Percentiles rank a stretch among this genome's conserved stretches.
Conservation (phyloP, 1,284 basidiomycete species). For the Acaromyces ingoldii region DNA sequence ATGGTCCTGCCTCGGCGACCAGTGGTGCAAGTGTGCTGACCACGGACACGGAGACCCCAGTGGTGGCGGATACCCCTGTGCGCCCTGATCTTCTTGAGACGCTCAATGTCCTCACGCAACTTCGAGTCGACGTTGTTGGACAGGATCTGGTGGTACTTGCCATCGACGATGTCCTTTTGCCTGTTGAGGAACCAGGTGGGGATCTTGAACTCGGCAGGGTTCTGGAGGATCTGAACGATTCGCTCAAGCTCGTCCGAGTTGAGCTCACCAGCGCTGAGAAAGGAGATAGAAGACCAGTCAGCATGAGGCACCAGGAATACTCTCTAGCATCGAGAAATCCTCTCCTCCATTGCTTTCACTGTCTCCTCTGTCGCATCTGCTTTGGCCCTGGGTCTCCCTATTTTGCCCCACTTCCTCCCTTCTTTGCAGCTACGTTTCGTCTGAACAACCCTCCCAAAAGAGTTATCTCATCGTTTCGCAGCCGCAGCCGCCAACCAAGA, state of each 20-base stretch:
- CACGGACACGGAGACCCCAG: conserved; percentile 83
- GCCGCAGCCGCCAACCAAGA: too few species aligned
- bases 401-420: neutral
- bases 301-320: neutral
- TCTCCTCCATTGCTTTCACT: too few species aligned
- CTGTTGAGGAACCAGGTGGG: conserved; percentile 99
- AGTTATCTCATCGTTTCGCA: too few species aligned
- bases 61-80: conserved; percentile 97
- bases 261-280: conserved; percentile 79
- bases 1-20: conserved; percentile 51
- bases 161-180: conserved; percentile 95
- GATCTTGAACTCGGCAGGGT: conserved; percentile 99
- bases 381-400: neutral
- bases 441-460: too few species aligned
- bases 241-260: conserved; percentile 98
- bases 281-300: neutral
- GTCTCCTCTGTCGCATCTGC: too few species aligned
- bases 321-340: neutral
- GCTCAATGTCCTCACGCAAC: conserved; percentile 95
- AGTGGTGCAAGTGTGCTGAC: conserved; percentile 49
- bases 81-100: conserved; percentile 98
- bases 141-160: conserved; percentile 92
- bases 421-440: too few species aligned
- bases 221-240: conserved; percentile 98
- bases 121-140: conserved; percentile 98